phyloP scores from a whole-genome alignment of 345 rosid genomes.

The Hirschfeldia incana region DNA sequence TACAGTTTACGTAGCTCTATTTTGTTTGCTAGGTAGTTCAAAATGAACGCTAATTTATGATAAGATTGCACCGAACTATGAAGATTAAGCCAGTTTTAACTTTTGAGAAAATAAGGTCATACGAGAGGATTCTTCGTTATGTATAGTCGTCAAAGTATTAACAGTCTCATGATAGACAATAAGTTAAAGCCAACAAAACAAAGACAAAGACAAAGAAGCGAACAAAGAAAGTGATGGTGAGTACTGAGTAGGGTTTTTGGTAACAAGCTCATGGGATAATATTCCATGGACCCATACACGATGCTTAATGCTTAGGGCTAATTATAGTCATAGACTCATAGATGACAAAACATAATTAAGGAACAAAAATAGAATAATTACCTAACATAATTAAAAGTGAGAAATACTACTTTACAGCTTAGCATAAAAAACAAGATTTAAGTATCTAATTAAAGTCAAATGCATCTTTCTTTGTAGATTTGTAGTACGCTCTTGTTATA shows the following conservation, averaged over 20 bases:
- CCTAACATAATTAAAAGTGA: constrained; percentile 12
- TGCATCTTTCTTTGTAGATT: constrained; percentile 11
- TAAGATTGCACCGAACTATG: not conserved
- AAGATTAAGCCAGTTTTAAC: not conserved
- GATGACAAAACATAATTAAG: constrained; percentile 22
- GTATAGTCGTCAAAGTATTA: not conserved
- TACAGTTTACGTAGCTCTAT: not conserved
- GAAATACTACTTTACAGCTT: constrained; percentile 29
- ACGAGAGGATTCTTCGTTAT: not conserved
- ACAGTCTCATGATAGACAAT: not conserved
- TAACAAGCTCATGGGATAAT: constrained; percentile 29
- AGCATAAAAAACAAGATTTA: not conserved
- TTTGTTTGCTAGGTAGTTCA: not conserved
- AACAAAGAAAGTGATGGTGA: constrained; percentile 5
- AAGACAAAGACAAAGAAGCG: not conserved
- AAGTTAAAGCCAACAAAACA: constrained; percentile 6
- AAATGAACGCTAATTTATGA: not conserved
- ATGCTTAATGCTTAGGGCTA: constrained; percentile 33
- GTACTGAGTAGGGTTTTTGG: constrained; percentile 16
- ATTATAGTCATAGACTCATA: constrained; percentile 30
- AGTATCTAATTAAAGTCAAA: constrained; percentile 29
- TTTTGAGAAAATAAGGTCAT: not conserved
- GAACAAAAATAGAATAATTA: not conserved
- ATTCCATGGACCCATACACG: constrained; percentile 31
- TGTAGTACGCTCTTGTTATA: constrained; percentile 20